Evolutionary conservation across 768 basidiomycete genomes (phyloP).

Genomic region (Suillus variegatus): DNA sequence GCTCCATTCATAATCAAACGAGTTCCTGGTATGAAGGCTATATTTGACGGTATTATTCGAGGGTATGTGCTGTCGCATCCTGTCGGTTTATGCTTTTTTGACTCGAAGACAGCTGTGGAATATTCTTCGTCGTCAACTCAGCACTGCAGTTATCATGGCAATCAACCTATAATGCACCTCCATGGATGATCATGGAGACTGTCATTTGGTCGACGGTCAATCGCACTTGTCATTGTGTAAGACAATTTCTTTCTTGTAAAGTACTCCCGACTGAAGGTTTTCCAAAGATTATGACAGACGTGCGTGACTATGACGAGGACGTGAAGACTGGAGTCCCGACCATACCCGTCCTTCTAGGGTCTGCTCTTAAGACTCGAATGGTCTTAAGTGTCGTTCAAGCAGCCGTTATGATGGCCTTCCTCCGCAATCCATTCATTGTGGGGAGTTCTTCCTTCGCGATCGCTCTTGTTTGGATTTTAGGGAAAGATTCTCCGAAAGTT

Average conservation of each 20-base stretch:
- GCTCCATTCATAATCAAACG: conserved; percentile 1
- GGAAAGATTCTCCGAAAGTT: neutral
- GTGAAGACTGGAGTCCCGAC: neutral
- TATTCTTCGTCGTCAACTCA: neutral
- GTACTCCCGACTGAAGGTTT: neutral
- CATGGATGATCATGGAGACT: neutral
- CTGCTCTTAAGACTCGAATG: neutral
- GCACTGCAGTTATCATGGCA: neutral
- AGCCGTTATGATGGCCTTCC: neutral
- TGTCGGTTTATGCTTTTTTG: neutral
- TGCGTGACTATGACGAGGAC: neutral
- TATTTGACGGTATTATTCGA: neutral
- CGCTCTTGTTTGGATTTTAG: neutral
- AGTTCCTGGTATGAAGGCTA: conserved; percentile 1
- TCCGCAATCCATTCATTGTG: neutral
- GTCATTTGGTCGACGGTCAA: neutral
- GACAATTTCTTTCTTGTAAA: neutral
- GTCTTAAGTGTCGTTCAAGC: neutral
- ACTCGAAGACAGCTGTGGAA: neutral
- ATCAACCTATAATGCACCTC: neutral
- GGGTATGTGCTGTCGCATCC: neutral
- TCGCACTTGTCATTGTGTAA: neutral
- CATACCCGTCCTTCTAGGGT: neutral
- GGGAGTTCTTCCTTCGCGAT: neutral
- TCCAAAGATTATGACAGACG: neutral